Base-by-base conservation (phyloP, 2,329 filamentous ascomycete species). In the Exutisphaerella laricina region DNA sequence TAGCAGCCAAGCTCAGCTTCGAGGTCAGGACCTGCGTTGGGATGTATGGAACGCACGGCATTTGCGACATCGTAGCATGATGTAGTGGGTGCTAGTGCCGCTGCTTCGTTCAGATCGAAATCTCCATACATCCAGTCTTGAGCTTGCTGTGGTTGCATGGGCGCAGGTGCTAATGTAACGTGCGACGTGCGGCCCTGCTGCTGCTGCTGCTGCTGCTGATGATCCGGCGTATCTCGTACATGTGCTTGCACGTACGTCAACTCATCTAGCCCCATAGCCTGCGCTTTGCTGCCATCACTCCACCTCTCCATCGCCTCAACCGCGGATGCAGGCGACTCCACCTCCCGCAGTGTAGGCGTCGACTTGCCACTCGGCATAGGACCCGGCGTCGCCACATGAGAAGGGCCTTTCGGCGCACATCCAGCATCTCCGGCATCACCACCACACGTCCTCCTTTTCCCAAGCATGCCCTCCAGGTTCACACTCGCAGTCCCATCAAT, bases 11-110 rank as follows among this genome's bases (percentile, higher is more conserved):
- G 54, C 4, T 69, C 66, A 8, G 54, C 54, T 36, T 67, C 66
- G 4, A 71, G 46, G 10, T 65, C 60, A 4, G 58, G 48, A 1
- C 60, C 65, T 16, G 64, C 58, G 8, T 65, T 59, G 3, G 62
- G 59, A 17, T 63, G 58, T 61, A 72, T 68, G 6, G 58, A 65
- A 10, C 67, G 63, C 20, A 73, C 70, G 31, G 71, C 66, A 35
- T 68, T 66, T 6, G 69, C 63, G 13, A 69, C 68, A 47, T 65
- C 61, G n/a, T 67, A 52, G 42, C 63, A 68, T 1, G 66, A 66
- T n/a, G 18, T 33, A 9, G 7, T 33, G 6, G 30, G 14, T 2
- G 30, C 14, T 8, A 9, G 13, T 9, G 3, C 5, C 25, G 10
- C 25, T 5, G 25, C 25, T 5, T 9, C 13, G 25, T 5, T n/a